A percentile compares a stretch with the other conserved stretches of the same genome.
Evolutionary conservation across 352 stramenopile species (phyloP).

Genomic region (Thalassiosira hispida): DNA sequence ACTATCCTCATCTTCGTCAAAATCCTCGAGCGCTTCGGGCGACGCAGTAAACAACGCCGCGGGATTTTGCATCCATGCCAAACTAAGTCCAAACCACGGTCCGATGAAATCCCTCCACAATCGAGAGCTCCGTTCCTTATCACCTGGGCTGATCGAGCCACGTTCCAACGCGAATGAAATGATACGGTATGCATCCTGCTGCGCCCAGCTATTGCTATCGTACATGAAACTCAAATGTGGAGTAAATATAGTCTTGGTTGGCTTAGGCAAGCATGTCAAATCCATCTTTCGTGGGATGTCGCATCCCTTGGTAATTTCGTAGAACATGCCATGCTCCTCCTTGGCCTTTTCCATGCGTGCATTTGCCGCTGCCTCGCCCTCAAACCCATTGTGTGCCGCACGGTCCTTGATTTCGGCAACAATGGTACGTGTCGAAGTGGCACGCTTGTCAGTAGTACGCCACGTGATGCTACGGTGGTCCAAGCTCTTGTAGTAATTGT

Average conservation of each 20-base stretch:
- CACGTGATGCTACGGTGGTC: slow-evolving; percentile 99
- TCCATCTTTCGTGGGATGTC: slow-evolving; percentile 65
- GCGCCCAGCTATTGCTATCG: slow-evolving; percentile 73
- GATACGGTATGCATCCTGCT: slow-evolving; percentile 81
- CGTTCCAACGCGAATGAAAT: slow-evolving; percentile 83
- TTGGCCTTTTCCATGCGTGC: slow-evolving; percentile 79
- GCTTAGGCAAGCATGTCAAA: slow-evolving; percentile 73
- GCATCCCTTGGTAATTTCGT: slow-evolving; percentile 76
- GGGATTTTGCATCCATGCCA: slow-evolving; percentile 79
- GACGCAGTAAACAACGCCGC: slow-evolving; percentile 65
- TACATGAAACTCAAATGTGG: slow-evolving; percentile 82
- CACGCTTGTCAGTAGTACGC: slow-evolving; percentile 97
- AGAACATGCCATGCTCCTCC: slow-evolving; percentile 83
- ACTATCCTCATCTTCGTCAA: slow-evolving; percentile 21
- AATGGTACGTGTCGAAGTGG: slow-evolving; percentile 94
- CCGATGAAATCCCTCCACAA: slow-evolving; percentile 85
- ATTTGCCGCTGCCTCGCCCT: slow-evolving; percentile 69
- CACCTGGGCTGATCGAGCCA: slow-evolving; percentile 69
- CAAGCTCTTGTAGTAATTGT: slow-evolving; percentile 98
- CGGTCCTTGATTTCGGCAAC: slow-evolving; percentile 85
- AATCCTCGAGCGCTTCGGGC: slow-evolving; percentile 23
- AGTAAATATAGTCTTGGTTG: slow-evolving; percentile 76
- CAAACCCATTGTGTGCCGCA: slow-evolving; percentile 66
- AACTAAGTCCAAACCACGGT: slow-evolving; percentile 77
- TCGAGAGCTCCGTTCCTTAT: slow-evolving; percentile 80